phyloP scores from a whole-genome alignment of 2,329 filamentous ascomycete genomes.

The Xylariaceae sp. region DNA sequence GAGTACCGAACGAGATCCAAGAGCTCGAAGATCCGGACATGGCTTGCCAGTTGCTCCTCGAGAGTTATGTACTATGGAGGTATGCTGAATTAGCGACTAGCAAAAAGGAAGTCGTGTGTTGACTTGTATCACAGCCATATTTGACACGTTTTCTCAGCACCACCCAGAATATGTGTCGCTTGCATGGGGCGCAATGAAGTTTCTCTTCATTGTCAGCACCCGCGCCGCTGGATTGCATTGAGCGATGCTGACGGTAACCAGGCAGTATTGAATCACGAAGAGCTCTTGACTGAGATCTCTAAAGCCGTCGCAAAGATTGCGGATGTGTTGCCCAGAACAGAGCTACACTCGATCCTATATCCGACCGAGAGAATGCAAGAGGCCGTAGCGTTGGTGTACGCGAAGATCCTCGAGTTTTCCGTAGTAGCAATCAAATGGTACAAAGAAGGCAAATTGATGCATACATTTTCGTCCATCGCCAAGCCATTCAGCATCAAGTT shows the following conservation, averaged over 20 bases:
- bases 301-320: slow-evolving; percentile 1
- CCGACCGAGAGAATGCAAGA: slow-evolving; percentile 2
- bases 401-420: slow-evolving; percentile 1
- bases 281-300: slow-evolving; percentile 1
- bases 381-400: slow-evolving; percentile 1
- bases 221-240: too few relatives aligned
- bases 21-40: neutral
- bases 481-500: slow-evolving; percentile 1
- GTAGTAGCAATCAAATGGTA: slow-evolving; percentile 1
- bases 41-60: slow-evolving; percentile 2
- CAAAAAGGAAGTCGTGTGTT: too few relatives aligned
- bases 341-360: neutral
- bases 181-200: slow-evolving; percentile 8
- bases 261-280: slow-evolving; percentile 2
- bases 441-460: neutral
- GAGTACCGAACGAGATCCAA: neutral
- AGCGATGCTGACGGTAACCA: too few relatives aligned
- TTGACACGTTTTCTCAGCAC: slow-evolving; percentile 3
- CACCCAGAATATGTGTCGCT: slow-evolving; percentile 10
- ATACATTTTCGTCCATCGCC: slow-evolving; percentile 1
- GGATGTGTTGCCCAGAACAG: slow-evolving; percentile 1
- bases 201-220: slow-evolving; percentile 6
- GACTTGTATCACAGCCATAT: neutral
- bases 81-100: neutral
- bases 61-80: slow-evolving; percentile 3